Conservation (phyloP, 352 stramenopile species). For the Phytophthora crassamura region DNA sequence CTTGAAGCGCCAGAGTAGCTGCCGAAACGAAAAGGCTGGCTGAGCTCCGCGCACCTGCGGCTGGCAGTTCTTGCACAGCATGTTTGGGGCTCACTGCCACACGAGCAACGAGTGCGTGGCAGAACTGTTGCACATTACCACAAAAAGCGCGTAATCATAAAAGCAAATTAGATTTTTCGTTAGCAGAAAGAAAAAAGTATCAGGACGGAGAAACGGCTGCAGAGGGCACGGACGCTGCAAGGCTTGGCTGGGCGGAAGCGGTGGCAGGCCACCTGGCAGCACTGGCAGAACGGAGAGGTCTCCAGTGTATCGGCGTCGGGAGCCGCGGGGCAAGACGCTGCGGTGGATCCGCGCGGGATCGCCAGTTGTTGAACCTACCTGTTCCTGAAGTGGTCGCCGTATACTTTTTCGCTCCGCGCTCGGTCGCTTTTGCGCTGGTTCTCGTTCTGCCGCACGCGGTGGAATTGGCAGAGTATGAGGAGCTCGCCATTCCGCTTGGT, state of each 20-base stretch:
- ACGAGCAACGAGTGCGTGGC: conserved; percentile 48
- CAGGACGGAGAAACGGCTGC: conserved; percentile 12
- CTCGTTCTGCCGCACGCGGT: no score
- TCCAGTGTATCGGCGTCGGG: conserved; percentile 7
- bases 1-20: conserved; percentile 58
- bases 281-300: conserved; percentile 38
- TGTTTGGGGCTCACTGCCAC: conserved; percentile 32
- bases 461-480: no score
- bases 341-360: conserved; percentile 14
- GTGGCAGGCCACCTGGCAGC: conserved; percentile 52
- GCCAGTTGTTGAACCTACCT: no score
- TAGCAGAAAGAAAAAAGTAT: conserved; percentile 5
- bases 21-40: conserved; percentile 48
- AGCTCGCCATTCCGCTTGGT: no score
- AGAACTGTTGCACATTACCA: conserved; percentile 41
- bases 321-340: background rate
- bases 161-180: conserved; percentile 5
- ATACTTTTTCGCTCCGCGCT: no score
- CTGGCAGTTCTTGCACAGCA: conserved; percentile 54
- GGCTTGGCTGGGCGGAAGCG: conserved; percentile 41
- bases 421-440: no score
- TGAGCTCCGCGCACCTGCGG: conserved; percentile 45
- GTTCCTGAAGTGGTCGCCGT: no score
- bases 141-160: conserved; percentile 12
- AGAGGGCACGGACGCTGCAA: conserved; percentile 46